Evolutionary conservation across 805 yeast species (phyloP).

Genomic region (Pichia scutulata): DNA sequence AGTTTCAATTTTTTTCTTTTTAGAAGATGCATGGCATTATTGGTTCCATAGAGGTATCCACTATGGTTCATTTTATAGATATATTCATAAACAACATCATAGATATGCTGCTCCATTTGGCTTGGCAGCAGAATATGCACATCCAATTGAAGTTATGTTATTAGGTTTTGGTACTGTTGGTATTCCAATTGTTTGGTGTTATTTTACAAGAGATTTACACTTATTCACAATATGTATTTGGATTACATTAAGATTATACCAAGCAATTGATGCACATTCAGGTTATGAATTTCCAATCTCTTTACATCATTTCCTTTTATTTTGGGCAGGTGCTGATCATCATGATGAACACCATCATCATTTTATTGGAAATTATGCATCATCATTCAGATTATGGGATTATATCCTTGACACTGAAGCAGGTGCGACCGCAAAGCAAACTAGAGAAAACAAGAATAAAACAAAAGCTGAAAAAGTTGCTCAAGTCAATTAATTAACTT

Average conservation of each 20-base stretch:
- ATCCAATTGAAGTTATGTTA: conserved; percentile 85
- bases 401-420: conserved; percentile 81
- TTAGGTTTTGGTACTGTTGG: conserved; percentile 96
- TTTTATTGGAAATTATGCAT: conserved; percentile 92
- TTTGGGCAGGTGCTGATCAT: conserved; percentile 99
- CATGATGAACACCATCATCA: conserved; percentile 96
- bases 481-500: not conserved
- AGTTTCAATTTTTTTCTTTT: conserved; percentile 66
- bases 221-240: conserved; percentile 83
- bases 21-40: conserved; percentile 96
- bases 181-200: conserved; percentile 80
- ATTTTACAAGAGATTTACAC: conserved; percentile 69
- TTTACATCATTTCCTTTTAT: conserved; percentile 81
- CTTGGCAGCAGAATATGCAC: conserved; percentile 94
- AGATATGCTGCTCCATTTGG: conserved; percentile 98
- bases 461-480: conserved; percentile 37
- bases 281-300: conserved; percentile 99
- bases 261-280: conserved; percentile 96
- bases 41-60: conserved; percentile 91
- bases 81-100: conserved; percentile 96
- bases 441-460: conserved; percentile 61
- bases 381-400: conserved; percentile 97
- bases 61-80: conserved; percentile 80
- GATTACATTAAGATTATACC: conserved; percentile 84
- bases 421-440: conserved; percentile 69